Percentiles rank a stretch among this genome's conserved stretches.
Evolutionary conservation across 2,329 filamentous ascomycete genomes (phyloP).

Genomic region (Sporothrix euskadiensis): DNA sequence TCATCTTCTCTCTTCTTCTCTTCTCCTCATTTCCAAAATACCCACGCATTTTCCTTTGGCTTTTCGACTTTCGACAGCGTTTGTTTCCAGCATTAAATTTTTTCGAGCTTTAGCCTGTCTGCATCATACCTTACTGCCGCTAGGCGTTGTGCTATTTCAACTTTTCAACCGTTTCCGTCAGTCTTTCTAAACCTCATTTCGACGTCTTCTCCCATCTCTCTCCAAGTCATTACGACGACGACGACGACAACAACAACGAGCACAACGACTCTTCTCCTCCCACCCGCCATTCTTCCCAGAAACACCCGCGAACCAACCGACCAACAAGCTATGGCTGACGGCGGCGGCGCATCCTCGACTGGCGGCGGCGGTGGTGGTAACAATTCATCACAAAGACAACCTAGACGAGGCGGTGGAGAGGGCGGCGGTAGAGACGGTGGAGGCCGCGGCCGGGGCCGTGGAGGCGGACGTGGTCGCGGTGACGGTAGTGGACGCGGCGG

Average conservation of each 20-base stretch:
- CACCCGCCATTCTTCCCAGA: neutral
- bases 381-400: constrained; percentile 31
- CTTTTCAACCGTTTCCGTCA: neutral
- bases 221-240: neutral
- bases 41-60: neutral
- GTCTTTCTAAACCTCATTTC: neutral
- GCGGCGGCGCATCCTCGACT: neutral
- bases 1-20: neutral
- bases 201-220: neutral
- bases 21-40: neutral
- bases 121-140: constrained; percentile 19
- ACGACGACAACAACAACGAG: neutral
- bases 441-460: constrained; percentile 32
- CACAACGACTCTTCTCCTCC: neutral
- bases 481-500: constrained; percentile 37
- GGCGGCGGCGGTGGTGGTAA: constrained; percentile 7
- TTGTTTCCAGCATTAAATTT: neutral
- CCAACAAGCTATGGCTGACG: constrained; percentile 9
- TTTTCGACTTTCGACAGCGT: neutral
- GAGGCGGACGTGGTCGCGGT: constrained; percentile 36
- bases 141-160: constrained; percentile 10
- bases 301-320: neutral
- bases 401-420: constrained; percentile 36
- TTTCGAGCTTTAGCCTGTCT: neutral
- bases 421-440: constrained; percentile 39